These are phyloP conservation scores for Globisporangium viniferum DNA, from an alignment of 352 stramenopile genomes.

Conservation along the genomic window DNA sequence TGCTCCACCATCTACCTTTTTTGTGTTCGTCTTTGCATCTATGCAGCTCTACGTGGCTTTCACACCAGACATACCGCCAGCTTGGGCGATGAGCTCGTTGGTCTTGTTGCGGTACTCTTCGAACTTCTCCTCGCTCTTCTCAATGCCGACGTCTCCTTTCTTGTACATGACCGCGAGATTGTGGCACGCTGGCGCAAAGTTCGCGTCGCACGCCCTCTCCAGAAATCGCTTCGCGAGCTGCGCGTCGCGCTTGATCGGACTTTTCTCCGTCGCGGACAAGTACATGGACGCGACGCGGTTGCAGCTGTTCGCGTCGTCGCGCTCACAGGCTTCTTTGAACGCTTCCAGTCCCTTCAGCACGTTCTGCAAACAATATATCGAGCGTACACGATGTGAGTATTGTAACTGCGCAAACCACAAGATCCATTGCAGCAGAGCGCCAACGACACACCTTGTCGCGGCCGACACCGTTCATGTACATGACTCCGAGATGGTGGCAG, in stretches of 20 bases:
- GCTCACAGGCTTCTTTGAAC: conserved; percentile 75
- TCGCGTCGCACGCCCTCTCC: conserved; percentile 73
- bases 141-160: conserved; percentile 72
- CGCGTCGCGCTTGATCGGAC: conserved; percentile 46
- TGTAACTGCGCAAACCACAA: background rate
- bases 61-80: conserved; percentile 51
- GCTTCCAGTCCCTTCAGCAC: conserved; percentile 53
- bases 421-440: background rate
- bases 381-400: background rate
- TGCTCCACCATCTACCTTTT: background rate
- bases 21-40: background rate
- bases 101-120: conserved; percentile 78
- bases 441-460: conserved; percentile 51
- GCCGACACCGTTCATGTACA: conserved; percentile 71
- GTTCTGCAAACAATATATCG: conserved; percentile 32
- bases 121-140: conserved; percentile 62
- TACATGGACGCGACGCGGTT: conserved; percentile 81
- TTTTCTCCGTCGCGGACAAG: conserved; percentile 32
- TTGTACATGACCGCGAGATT: conserved; percentile 90
- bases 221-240: conserved; percentile 64
- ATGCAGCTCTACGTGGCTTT: conserved; percentile 32
- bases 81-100: conserved; percentile 67
- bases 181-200: conserved; percentile 85
- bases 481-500: conserved; percentile 85
- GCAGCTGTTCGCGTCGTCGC: conserved; percentile 77